A percentile compares a stretch with the other conserved stretches of the same genome.
Conservation (phyloP, 192 early-diverging fungal genomes). For the Podila verticillata region DNA sequence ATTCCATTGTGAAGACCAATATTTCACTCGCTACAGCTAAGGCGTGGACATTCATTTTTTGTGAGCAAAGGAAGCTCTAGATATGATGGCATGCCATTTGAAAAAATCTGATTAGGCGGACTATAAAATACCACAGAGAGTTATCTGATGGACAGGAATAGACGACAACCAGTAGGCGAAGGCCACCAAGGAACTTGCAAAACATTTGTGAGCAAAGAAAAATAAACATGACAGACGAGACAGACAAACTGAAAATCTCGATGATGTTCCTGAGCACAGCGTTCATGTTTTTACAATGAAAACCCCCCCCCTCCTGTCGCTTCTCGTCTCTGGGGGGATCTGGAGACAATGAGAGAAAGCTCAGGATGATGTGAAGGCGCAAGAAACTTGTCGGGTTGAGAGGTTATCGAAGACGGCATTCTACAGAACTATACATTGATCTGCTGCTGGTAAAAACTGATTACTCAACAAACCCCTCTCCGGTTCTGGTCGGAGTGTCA, state of each 20-base stretch:
- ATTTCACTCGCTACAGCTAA: not conserved
- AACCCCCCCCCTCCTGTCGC: too few relatives aligned
- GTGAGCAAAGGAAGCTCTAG: slow-evolving; percentile 3
- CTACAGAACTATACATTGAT: not conserved
- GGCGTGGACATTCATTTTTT: slow-evolving; percentile 7
- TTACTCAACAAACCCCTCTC: slow-evolving; percentile 1
- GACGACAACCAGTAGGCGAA: not conserved
- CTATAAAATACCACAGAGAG: slow-evolving; percentile 5
- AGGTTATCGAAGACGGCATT: too few relatives aligned
- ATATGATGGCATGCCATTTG: not conserved
- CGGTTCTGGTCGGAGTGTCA: slow-evolving; percentile 9
- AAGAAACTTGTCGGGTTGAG: too few relatives aligned
- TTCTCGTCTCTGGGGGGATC: too few relatives aligned
- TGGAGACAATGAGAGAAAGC: too few relatives aligned
- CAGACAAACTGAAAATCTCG: not conserved
- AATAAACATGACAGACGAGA: slow-evolving; percentile 11
- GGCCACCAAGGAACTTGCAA: too few relatives aligned
- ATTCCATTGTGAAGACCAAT: not conserved
- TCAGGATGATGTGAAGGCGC: too few relatives aligned
- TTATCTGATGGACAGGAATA: slow-evolving; percentile 13
- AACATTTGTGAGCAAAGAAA: slow-evolving; percentile 10
- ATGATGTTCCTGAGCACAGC: too few relatives aligned
- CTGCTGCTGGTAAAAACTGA: not conserved
- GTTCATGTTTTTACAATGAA: too few relatives aligned
- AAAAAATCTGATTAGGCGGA: slow-evolving; percentile 12